These are phyloP conservation scores for Saccharomycopsis sp. DNA, from an alignment of 805 yeast species.

Conservation along the genomic window DNA sequence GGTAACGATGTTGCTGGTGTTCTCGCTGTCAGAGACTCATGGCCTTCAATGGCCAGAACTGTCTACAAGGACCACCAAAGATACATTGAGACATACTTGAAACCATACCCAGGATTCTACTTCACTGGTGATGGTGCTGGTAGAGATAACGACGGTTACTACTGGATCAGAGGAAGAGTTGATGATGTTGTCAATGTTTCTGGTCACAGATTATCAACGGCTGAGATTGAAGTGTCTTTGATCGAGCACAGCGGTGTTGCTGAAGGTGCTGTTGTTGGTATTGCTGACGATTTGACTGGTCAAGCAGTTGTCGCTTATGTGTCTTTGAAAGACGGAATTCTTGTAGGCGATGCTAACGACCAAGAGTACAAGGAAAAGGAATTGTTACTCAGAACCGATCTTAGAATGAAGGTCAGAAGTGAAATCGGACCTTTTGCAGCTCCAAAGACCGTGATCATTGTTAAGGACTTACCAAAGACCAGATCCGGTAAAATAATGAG, in stretches of 20 bases:
- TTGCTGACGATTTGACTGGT: conserved; percentile 91
- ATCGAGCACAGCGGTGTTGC: conserved; percentile 73
- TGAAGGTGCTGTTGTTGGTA: conserved; percentile 96
- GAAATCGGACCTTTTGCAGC: conserved; percentile 88
- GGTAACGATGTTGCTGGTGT: conserved; percentile 97
- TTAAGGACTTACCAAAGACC: conserved; percentile 93
- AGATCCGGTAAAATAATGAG: conserved; percentile 99
- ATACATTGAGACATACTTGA: conserved; percentile 84
- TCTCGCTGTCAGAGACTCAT: conserved; percentile 77
- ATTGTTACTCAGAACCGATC: conserved; percentile 50
- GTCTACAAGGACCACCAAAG: conserved; percentile 85
- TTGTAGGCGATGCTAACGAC: conserved; percentile 26
- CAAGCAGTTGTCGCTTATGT: conserved; percentile 97
- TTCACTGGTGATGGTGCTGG: conserved; percentile 99
- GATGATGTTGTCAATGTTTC: conserved; percentile 98
- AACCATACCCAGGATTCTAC: conserved; percentile 88
- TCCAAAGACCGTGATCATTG: conserved; percentile 73
- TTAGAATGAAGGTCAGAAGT: conserved; percentile 82
- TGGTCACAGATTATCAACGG: conserved; percentile 97
- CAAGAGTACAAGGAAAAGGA: conserved; percentile 27
- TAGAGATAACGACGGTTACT: conserved; percentile 91
- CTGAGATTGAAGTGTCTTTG: conserved; percentile 93
- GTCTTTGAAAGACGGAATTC: conserved; percentile 54
- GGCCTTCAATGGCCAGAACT: conserved; percentile 99
- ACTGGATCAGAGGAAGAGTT: conserved; percentile 97